Evolutionary conservation across 2,329 filamentous ascomycete species (phyloP), one percentile per base, ranked within the genome.

Genomic region (Eutypa lata): DNA sequence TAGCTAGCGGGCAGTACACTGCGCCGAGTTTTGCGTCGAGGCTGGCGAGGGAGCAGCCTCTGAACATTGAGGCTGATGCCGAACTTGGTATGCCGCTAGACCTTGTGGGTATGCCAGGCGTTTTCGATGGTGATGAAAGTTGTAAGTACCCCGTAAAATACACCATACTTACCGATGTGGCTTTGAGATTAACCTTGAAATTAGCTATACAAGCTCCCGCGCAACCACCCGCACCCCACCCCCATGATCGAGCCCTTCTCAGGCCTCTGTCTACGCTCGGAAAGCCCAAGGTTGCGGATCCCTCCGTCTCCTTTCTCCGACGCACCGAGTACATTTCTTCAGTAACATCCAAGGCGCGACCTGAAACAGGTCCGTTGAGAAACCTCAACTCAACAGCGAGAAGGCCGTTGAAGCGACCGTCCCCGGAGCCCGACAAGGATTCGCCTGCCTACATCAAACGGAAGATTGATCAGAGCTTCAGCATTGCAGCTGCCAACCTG

Each of bases 11-110:
- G 54, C 89, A 95, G 69, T 97, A 97, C 73, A 95, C 94, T 31
- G 90, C 87, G 3, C 90, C 94, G 1, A 87, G 87, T 21, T 99
- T 96, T 75, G 91, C 92, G 28, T 94, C 92, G 45, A 86, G 91
- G 58, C 78, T 99, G 61, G 91, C 90, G 18, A 82, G 93, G 66
- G 91, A 96, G 66, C 94, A 97, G 76, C 90, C 93, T 49, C 79
- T 96, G 47, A 97, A 97, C 68, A 94, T 99, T 56, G 94, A 99
- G 73, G 91, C 91, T 28, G 94, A 99, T 82, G 94, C 92, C 8
- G 94, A 99, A 76, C 82, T 97, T 62, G 94, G 94, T 53, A 97
- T 99, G 94, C 91, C 92, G 54, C 85, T 99, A 68, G 93, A 97
- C 70, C 76, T 99, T 61, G 89, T 97, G 53, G 94, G 94, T 65